Base-by-base conservation (phyloP, 495 filamentous ascomycete genomes). In the Astrothelium subdiscretum region DNA sequence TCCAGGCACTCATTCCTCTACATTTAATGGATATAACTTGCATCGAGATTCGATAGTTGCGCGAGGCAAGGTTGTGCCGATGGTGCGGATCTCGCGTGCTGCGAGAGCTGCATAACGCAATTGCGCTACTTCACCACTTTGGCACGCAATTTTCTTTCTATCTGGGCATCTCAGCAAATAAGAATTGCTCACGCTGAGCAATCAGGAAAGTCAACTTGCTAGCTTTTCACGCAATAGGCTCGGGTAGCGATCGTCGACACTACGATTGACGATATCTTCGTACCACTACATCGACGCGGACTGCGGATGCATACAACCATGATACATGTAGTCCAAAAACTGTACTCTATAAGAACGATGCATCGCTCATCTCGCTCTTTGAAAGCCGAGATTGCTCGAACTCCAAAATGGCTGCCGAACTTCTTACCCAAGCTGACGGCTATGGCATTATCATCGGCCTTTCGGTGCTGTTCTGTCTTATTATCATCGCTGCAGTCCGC, bases 361-460 rank as follows among this genome's bases (percentile, higher is more conserved):
- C 22, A 22, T 29, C 59, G 2, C n/a, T 27, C 59, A 27, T 43
- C 32, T n/a, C 32, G 24, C 24, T 26, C 48, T 26, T 54, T 12
- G 29, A 15, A 11, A 4, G 4, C 29, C 20, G 15, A 26, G 48
- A 54, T 8, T 29, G 24, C 48, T 29, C 48, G 48, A 54, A 26
- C 27, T 31, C 35, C 32, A 43, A 31, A 15, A 60, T 60, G 59
- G 35, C 59, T 60, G 59, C 48, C 4, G 59, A 60, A 54, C 48
- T 63, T 38, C 61, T 63, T 26, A 40, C 61, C 2, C 76, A 78
- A 38, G 75, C 73, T n/a, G 71, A 74, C 27, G 75, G 71, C 44
- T 78, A 78, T 71, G 76, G 76, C 60, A 65, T 78, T 4, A 71
- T 78, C 57, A 71, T 77, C 57, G 76, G 76, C 10, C 72, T 78